Conservation (phyloP, 75 land plant genomes). For the Sequoiadendron giganteum region DNA sequence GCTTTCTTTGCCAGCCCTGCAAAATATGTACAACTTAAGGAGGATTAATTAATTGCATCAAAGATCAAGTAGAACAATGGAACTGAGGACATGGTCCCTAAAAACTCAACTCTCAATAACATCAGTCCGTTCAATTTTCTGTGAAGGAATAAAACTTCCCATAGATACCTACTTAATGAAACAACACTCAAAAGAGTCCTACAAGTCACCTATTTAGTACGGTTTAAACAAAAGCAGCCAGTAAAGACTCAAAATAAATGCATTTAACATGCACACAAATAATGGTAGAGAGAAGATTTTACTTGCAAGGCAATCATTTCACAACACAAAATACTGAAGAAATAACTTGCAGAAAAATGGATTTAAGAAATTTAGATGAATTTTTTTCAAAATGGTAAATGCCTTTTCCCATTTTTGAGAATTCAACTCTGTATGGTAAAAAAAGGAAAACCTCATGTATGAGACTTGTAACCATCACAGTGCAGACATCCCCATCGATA, state of each 20-base stretch:
- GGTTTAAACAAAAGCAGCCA: not conserved
- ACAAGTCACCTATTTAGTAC: not conserved
- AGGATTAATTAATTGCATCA: not conserved
- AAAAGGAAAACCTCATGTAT: conserved; percentile 28
- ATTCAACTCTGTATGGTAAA: not conserved
- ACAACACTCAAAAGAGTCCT: not conserved
- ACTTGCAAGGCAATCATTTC: not conserved
- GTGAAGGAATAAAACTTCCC: not conserved
- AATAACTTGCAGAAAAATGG: not conserved
- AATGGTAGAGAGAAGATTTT: not conserved
- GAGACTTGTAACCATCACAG: conserved; percentile 40
- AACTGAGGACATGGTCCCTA: not conserved
- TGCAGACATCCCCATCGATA: conserved; percentile 44
- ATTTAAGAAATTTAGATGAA: not conserved
- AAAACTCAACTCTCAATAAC: not conserved
- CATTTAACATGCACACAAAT: not conserved
- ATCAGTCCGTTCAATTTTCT: not conserved
- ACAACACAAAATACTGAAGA: not conserved
- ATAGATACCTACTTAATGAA: not conserved
- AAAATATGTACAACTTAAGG: not conserved
- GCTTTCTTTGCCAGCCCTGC: conserved; percentile 47
- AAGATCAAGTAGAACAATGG: not conserved
- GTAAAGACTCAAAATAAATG: not conserved
- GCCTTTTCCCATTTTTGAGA: not conserved
- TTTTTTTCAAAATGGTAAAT: not conserved